Conservation (phyloP, 1,284 basidiomycete genomes). For the Microbotryum saponariae region DNA sequence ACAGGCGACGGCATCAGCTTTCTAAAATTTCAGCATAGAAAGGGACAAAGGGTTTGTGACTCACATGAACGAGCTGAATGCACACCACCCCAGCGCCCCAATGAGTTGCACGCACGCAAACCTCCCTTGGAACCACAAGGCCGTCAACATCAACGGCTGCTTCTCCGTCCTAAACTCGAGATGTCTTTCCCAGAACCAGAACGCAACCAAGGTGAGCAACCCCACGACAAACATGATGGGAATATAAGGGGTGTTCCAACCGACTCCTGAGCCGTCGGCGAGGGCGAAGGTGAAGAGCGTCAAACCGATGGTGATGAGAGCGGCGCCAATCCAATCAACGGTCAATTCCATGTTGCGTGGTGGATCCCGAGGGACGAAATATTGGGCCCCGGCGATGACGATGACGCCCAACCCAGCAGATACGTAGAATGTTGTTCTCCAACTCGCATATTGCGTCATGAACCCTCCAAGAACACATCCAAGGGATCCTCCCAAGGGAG, state of each 20-base stretch:
- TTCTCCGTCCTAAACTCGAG: slow-evolving; percentile 44
- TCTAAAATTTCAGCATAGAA: no score
- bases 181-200: slow-evolving; percentile 62
- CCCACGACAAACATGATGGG: slow-evolving; percentile 56
- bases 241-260: slow-evolving; percentile 39
- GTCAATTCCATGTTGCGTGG: slow-evolving; percentile 47
- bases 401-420: slow-evolving; percentile 51
- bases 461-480: slow-evolving; percentile 61
- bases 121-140: slow-evolving; percentile 60
- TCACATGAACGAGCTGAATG: slow-evolving; percentile 47
- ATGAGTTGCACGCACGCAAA: slow-evolving; percentile 60
- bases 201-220: slow-evolving; percentile 52
- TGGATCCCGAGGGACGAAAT: slow-evolving; percentile 51
- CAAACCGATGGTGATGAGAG: slow-evolving; percentile 63
- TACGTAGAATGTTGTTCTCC: slow-evolving; percentile 59
- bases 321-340: slow-evolving; percentile 60
- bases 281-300: slow-evolving; percentile 72
- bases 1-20: no score
- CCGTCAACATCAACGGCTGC: slow-evolving; percentile 62
- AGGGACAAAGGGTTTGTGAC: background rate
- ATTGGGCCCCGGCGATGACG: slow-evolving; percentile 49
- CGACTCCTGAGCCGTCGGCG: slow-evolving; percentile 49
- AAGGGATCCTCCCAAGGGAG: slow-evolving; percentile 65
- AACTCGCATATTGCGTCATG: slow-evolving; percentile 59
- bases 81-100: slow-evolving; percentile 61